Evolutionary conservation across 805 yeast genomes (phyloP).

Genomic region (Candida sonorensis): DNA sequence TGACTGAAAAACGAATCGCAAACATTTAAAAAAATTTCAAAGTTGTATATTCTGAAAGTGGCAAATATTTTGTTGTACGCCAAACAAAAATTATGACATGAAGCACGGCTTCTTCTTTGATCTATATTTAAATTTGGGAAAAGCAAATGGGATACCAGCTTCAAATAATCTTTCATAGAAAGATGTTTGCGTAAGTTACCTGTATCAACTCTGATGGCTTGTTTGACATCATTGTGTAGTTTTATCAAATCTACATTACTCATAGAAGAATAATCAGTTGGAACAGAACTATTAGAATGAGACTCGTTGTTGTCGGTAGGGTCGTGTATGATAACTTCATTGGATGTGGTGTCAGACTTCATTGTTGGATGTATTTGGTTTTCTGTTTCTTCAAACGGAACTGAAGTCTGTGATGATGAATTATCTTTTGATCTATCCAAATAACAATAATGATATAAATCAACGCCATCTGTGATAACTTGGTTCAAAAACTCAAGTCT

Average conservation of each 20-base stretch:
- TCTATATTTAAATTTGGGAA: conserved; percentile 12
- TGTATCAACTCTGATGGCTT: too few species aligned
- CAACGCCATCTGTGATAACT: conserved; percentile 19
- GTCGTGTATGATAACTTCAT: too few species aligned
- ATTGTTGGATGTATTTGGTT: too few species aligned
- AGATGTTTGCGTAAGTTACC: conserved; percentile 1
- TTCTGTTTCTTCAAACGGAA: too few species aligned
- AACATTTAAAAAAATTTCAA: conserved; percentile 12
- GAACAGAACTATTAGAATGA: too few species aligned
- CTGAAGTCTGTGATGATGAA: too few species aligned
- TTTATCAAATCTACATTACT: too few species aligned
- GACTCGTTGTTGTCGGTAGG: too few species aligned
- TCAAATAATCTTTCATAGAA: conserved; percentile 11
- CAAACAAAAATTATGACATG: conserved; percentile 1
- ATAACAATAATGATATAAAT: conserved; percentile 5
- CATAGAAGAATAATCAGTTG: too few species aligned
- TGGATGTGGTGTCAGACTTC: too few species aligned
- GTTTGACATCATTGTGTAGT: too few species aligned
- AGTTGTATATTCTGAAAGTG: conserved; percentile 16
- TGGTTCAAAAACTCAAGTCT: conserved; percentile 15
- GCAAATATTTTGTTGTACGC: conserved; percentile 8
- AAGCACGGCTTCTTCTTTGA: neutral
- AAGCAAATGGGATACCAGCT: conserved; percentile 8
- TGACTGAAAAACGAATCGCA: conserved; percentile 15
- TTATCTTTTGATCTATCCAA: too few species aligned